phyloP scores from a whole-genome alignment of 2,329 filamentous ascomycete genomes.

The Septoria linicola region DNA sequence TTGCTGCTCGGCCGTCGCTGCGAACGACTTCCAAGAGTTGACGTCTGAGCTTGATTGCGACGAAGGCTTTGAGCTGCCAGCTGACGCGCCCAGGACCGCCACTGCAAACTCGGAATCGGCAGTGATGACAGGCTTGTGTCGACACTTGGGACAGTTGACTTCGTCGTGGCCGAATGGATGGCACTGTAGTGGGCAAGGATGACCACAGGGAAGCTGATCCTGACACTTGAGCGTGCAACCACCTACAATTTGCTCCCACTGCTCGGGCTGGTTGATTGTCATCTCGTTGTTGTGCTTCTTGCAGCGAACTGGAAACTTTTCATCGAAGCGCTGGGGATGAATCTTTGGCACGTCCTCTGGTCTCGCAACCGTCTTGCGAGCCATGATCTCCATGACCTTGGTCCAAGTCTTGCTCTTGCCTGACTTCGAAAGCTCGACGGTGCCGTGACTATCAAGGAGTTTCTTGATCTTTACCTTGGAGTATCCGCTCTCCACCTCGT shows the following conservation, averaged over 20 bases:
- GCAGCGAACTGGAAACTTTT: slow-evolving; percentile 31
- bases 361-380: slow-evolving; percentile 21
- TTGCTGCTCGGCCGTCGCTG: slow-evolving; percentile 8
- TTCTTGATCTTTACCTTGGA: slow-evolving; percentile 26
- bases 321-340: slow-evolving; percentile 25
- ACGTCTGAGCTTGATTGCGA: slow-evolving; percentile 4
- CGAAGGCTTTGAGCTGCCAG: neutral
- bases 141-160: slow-evolving; percentile 28
- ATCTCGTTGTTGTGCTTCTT: slow-evolving; percentile 29
- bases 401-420: slow-evolving; percentile 30
- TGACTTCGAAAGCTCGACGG: neutral
- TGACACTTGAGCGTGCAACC: slow-evolving; percentile 54
- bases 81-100: neutral
- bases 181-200: slow-evolving; percentile 53
- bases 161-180: slow-evolving; percentile 48
- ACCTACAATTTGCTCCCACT: slow-evolving; percentile 56
- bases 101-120: neutral
- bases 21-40: slow-evolving; percentile 12
- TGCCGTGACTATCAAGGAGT: neutral
- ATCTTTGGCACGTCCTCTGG: slow-evolving; percentile 19
- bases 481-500: slow-evolving; percentile 19
- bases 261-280: slow-evolving; percentile 44
- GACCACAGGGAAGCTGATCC: slow-evolving; percentile 50
- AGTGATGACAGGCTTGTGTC: neutral
- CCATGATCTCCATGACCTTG: slow-evolving; percentile 34